A percentile compares a stretch with the other conserved stretches of the same genome.
These are phyloP conservation scores for Letharia columbiana DNA, from an alignment of 495 filamentous ascomycete genomes.

Conservation along the genomic window DNA sequence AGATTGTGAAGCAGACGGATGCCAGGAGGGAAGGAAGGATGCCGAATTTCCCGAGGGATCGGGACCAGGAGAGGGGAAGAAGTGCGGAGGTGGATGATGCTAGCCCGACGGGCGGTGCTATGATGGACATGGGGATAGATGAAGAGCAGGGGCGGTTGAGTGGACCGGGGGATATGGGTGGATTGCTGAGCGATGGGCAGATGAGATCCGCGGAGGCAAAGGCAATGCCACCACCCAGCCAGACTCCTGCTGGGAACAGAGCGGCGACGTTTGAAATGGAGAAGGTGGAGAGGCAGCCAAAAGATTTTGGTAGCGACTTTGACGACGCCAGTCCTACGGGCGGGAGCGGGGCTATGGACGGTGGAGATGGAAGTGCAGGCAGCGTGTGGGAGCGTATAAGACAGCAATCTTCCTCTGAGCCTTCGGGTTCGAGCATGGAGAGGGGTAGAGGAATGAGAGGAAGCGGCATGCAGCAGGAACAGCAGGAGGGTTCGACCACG, in stretches of 20 bases:
- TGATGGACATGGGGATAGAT: slow-evolving; percentile 15
- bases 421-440: background rate
- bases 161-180: slow-evolving; percentile 1
- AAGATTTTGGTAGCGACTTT: slow-evolving; percentile 10
- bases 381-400: slow-evolving; percentile 24
- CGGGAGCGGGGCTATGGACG: slow-evolving; percentile 4
- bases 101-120: slow-evolving; percentile 25
- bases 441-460: background rate
- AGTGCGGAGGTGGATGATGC: slow-evolving; percentile 17
- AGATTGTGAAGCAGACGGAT: slow-evolving; percentile 7
- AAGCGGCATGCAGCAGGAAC: slow-evolving; percentile 6
- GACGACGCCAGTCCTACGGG: slow-evolving; percentile 14
- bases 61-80: slow-evolving; percentile 4
- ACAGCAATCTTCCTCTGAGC: slow-evolving; percentile 10
- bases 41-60: background rate
- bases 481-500: slow-evolving; percentile 13
- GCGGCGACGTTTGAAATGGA: slow-evolving; percentile 18
- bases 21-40: slow-evolving; percentile 17
- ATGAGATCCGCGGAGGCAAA: slow-evolving; percentile 12
- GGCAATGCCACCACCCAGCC: background rate
- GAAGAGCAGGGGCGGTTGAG: slow-evolving; percentile 4
- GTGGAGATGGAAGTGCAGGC: background rate
- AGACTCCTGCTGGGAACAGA: slow-evolving; percentile 10
- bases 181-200: slow-evolving; percentile 18
- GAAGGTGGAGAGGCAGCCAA: slow-evolving; percentile 13